Conservation (phyloP, 345 rosid genomes). For the Eucalyptus virginea region DNA sequence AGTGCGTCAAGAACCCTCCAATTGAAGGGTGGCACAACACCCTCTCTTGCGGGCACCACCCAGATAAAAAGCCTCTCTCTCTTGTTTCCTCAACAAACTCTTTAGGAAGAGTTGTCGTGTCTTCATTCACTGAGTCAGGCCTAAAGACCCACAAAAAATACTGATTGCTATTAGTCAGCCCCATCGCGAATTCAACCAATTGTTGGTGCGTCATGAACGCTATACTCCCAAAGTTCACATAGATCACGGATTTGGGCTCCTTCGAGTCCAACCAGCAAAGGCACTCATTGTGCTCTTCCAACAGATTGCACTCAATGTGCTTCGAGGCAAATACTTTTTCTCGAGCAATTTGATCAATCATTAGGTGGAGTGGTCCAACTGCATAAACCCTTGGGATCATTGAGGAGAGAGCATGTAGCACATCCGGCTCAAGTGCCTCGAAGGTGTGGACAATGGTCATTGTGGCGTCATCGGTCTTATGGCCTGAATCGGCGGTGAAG, state of each 20-base stretch:
- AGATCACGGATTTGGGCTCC: background rate
- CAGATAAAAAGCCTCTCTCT: background rate
- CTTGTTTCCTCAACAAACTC: background rate
- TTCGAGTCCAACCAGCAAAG: background rate
- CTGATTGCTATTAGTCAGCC: background rate
- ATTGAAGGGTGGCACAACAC: slow-evolving; percentile 3
- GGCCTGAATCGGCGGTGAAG: background rate
- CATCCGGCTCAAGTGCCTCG: background rate
- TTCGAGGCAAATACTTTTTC: background rate
- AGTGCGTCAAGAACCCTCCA: slow-evolving; percentile 5
- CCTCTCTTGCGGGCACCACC: slow-evolving; percentile 8
- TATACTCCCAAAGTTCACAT: background rate
- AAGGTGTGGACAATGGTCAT: background rate
- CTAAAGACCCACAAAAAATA: slow-evolving; percentile 4
- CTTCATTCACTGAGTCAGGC: background rate
- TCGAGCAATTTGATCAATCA: background rate
- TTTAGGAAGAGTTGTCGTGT: background rate
- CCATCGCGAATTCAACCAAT: slow-evolving; percentile 1
- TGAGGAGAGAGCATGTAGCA: background rate
- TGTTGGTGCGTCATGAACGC: background rate
- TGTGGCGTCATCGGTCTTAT: background rate
- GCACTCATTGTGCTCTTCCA: background rate
- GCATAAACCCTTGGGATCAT: background rate
- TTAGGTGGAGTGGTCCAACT: background rate
- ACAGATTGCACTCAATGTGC: background rate